These are phyloP conservation scores for Perkinsus chesapeaki DNA, from an alignment of 169 alveolate species.

Conservation along the genomic window DNA sequence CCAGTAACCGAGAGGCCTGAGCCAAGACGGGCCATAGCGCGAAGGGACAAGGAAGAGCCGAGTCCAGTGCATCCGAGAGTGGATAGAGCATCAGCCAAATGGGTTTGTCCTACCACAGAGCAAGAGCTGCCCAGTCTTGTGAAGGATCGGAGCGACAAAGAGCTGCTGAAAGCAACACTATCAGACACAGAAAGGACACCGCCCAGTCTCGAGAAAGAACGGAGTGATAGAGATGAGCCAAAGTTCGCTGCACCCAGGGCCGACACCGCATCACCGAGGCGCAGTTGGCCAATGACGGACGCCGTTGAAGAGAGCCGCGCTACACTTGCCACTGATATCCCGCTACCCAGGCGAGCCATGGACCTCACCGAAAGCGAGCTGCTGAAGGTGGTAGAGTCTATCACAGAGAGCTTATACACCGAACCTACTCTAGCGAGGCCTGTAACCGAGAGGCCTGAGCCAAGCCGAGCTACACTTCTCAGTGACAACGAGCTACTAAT, in stretches of 20 bases:
- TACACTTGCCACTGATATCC: not conserved
- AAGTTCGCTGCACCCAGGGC: not conserved
- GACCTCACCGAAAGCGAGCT: not conserved
- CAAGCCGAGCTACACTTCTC: not conserved
- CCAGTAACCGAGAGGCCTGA: not conserved
- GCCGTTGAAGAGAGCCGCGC: not conserved
- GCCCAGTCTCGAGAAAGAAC: not conserved
- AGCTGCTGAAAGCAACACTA: not conserved
- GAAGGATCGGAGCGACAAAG: not conserved
- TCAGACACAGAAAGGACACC: not conserved
- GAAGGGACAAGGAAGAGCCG: not conserved
- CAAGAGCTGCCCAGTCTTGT: not conserved
- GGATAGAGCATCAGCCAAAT: not conserved
- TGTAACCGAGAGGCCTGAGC: not conserved
- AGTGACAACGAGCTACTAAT: not conserved
- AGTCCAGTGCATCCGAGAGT: not conserved
- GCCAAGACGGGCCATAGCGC: not conserved
- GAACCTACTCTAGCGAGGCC: not conserved
- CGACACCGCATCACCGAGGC: not conserved
- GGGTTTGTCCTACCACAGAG: constrained; percentile 4
- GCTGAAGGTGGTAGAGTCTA: not conserved
- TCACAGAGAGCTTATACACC: not conserved
- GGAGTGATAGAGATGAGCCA: not conserved
- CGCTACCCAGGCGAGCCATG: not conserved
- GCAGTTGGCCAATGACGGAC: not conserved